A percentile compares a stretch with the other conserved stretches of the same genome.
Evolutionary conservation across 1,139 yeast species (phyloP).

Genomic region (Saccharomyces hybrid): DNA sequence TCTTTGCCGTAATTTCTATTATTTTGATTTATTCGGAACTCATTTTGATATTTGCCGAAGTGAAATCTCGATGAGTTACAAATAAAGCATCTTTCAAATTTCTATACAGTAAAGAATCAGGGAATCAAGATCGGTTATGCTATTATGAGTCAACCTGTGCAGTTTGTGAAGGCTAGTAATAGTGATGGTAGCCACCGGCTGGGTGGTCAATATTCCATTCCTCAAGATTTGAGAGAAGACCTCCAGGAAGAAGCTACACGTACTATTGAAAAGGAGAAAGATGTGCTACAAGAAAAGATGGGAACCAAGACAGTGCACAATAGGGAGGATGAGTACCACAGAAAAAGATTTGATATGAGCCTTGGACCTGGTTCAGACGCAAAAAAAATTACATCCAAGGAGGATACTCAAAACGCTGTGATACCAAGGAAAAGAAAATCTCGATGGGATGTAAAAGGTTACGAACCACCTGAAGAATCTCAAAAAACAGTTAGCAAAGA

Average conservation of each 20-base stretch:
- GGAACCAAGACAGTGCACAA: constrained; percentile 30
- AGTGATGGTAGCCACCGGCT: constrained; percentile 14
- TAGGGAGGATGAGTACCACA: constrained; percentile 39
- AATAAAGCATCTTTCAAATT: not conserved
- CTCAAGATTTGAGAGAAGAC: constrained; percentile 32
- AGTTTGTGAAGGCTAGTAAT: constrained; percentile 1
- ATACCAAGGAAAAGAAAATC: constrained; percentile 18
- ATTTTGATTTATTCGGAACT: not conserved
- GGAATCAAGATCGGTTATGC: not conserved
- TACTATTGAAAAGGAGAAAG: constrained; percentile 27
- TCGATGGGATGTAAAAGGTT: constrained; percentile 32
- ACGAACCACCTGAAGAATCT: constrained; percentile 35
- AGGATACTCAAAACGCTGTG: constrained; percentile 26
- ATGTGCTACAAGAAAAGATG: constrained; percentile 33
- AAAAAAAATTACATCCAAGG: not conserved
- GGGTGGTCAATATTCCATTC: constrained; percentile 33
- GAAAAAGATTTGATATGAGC: constrained; percentile 34
- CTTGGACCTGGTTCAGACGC: constrained; percentile 7
- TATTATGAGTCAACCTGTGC: not conserved
- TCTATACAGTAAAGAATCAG: not conserved
- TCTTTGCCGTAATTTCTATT: not conserved
- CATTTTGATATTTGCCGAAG: not conserved
- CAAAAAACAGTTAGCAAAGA: constrained; percentile 24
- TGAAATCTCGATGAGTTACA: not conserved
- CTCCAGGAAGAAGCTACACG: constrained; percentile 28